These are phyloP conservation scores for Ogataea henricii DNA, from an alignment of 805 yeast species.

Conservation along the genomic window DNA sequence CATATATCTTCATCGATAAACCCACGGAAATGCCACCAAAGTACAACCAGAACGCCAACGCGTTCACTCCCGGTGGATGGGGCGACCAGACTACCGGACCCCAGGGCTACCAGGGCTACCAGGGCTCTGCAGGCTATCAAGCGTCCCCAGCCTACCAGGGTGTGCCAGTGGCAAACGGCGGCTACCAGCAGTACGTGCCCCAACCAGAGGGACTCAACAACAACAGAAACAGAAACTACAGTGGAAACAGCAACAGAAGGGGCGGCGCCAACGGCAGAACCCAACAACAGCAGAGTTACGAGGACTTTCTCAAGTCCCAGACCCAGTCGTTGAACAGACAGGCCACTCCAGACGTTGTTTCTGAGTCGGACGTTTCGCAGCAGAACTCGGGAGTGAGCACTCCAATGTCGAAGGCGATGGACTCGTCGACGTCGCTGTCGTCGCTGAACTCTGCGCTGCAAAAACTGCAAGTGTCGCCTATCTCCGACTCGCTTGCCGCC, in stretches of 20 bases:
- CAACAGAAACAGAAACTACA: constrained; percentile 13
- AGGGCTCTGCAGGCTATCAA: constrained; percentile 16
- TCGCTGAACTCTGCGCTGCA: constrained; percentile 65
- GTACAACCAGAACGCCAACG: constrained; percentile 38
- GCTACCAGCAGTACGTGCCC: constrained; percentile 11
- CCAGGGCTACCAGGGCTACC: constrained; percentile 38
- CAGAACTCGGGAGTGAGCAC: constrained; percentile 34
- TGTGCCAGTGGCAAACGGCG: constrained; percentile 12
- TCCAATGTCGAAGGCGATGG: constrained; percentile 30
- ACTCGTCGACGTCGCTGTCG: constrained; percentile 70
- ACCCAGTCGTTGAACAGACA: constrained; percentile 26
- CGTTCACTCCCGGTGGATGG: constrained; percentile 35
- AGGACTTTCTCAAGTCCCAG: constrained; percentile 53
- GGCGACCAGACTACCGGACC: constrained; percentile 24
- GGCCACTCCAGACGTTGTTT: constrained; percentile 21
- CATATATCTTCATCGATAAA: neutral
- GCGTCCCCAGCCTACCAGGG: constrained; percentile 2
- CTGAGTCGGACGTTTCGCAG: constrained; percentile 29
- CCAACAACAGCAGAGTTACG: constrained; percentile 41
- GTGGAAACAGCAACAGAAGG: constrained; percentile 15
- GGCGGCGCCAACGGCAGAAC: constrained; percentile 14
- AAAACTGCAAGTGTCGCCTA: constrained; percentile 65
- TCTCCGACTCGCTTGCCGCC: constrained; percentile 55
- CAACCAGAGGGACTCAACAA: neutral
- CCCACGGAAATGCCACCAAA: constrained; percentile 40